Percentiles rank a stretch among this genome's conserved stretches.
phyloP scores from a whole-genome alignment of 306 rosid genomes.

The Carpinus fangiana region DNA sequence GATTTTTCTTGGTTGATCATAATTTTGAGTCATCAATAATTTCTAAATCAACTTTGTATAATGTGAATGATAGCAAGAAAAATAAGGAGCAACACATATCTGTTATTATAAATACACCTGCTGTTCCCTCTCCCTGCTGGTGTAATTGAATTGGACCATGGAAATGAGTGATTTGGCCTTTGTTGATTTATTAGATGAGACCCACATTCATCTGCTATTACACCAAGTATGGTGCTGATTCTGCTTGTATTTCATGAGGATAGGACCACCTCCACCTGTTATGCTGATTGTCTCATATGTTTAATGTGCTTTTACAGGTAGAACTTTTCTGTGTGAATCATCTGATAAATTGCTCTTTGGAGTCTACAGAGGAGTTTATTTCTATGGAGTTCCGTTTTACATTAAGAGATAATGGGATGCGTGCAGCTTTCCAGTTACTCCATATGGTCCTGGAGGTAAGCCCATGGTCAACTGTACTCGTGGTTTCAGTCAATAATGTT shows the following conservation, averaged over 20 bases:
- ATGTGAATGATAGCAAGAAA: background rate
- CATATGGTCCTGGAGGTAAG: conserved; percentile 98
- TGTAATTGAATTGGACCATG: background rate
- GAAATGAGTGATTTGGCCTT: background rate
- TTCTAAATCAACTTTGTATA: background rate
- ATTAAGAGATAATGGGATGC: conserved; percentile 92
- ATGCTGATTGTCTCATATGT: conserved; percentile 24
- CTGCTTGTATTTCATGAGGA: conserved; percentile 3
- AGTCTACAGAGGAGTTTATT: conserved; percentile 96
- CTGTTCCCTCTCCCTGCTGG: background rate
- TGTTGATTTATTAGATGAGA: background rate
- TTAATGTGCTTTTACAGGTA: conserved; percentile 52
- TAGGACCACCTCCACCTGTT: conserved; percentile 17
- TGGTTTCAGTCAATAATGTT: background rate
- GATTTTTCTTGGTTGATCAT: background rate
- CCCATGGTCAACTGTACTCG: conserved; percentile 15
- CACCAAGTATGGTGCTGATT: background rate
- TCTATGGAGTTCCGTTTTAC: conserved; percentile 99
- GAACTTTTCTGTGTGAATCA: conserved; percentile 98
- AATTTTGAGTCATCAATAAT: background rate
- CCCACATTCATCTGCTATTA: background rate
- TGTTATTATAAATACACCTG: background rate
- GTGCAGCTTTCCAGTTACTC: conserved; percentile 97
- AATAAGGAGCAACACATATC: background rate
- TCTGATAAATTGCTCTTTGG: conserved; percentile 93